Evolutionary conservation across 1,284 basidiomycete species (phyloP).

Genomic region (Cystobasidiaceae sp.): DNA sequence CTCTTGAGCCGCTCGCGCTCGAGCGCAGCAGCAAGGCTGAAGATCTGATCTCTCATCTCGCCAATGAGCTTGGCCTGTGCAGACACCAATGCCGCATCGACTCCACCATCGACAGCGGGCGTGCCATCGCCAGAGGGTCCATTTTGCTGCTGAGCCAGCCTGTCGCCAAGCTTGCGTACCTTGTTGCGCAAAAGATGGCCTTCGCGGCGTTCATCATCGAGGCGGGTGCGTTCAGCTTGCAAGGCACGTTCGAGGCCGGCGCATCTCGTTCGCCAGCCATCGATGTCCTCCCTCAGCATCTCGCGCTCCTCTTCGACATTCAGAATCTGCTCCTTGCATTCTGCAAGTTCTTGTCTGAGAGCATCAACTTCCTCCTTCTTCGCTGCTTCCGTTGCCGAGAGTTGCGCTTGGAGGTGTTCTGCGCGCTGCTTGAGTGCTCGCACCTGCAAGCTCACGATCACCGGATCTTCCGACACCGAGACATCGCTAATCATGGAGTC

Average conservation of each 20-base stretch:
- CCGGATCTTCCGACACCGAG: constrained; percentile 20
- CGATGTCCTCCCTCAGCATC: constrained; percentile 39
- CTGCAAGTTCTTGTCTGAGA: constrained; percentile 34
- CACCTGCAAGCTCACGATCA: constrained; percentile 31
- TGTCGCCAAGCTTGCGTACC: constrained; percentile 32
- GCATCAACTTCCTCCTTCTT: constrained; percentile 37
- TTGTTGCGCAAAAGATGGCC: constrained; percentile 31
- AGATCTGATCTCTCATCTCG: constrained; percentile 44
- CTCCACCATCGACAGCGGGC: neutral
- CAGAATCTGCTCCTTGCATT: constrained; percentile 35
- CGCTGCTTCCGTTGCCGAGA: constrained; percentile 32
- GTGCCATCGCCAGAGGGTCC: neutral
- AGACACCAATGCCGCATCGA: constrained; percentile 38
- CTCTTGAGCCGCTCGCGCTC: constrained; percentile 41
- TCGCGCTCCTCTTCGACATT: constrained; percentile 41
- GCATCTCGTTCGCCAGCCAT: constrained; percentile 41
- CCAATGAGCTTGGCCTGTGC: constrained; percentile 43
- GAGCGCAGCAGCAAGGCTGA: constrained; percentile 39
- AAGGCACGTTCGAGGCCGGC: constrained; percentile 35
- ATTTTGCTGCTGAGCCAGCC: constrained; percentile 20
- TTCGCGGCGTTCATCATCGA: constrained; percentile 32
- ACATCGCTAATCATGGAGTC: constrained; percentile 13
- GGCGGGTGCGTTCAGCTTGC: constrained; percentile 30
- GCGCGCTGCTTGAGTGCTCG: constrained; percentile 32
- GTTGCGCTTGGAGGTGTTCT: constrained; percentile 31